Evolutionary conservation across 495 filamentous ascomycete genomes (phyloP), one percentile per base, ranked within the genome.

Genomic region (Penicillium maclennaniae): DNA sequence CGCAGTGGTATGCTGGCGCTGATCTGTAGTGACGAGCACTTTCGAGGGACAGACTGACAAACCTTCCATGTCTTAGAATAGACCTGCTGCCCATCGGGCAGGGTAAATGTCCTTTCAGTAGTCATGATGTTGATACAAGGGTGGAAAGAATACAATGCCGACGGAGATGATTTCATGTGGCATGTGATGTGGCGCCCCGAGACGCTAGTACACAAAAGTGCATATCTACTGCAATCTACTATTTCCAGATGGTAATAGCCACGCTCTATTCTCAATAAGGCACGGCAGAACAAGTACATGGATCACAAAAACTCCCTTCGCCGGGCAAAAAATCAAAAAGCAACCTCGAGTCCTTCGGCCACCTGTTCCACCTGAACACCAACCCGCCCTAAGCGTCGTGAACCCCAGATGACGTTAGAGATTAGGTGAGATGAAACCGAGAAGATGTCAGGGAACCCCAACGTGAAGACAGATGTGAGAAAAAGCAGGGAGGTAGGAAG

Each of bases 51-150:
- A 36, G 27, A 52, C 17, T 26, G 17, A 76, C 78, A 57, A 65
- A 93, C 89, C 73, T 81, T 84, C 90, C 89, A 96, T 36, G 86
- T 88, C 67, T 95, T 95, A 45, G 87, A 88, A 74, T 88, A 92
- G 40, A 95, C 74, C 58, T 74, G 77, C 10, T 69, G 66, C 42
- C 80, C 83, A 51, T 84, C 86, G 8, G 63, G 61, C 6, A 72
- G 59, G 12, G 45, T 53, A 44, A 68, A 63, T n/a, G 59, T 63
- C 34, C 71, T 61, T 53, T 71, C 65, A 21, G 54, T 62, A 6
- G 51, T 59, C 51, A 63, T 61, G 43, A 39, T 45, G 34, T 34
- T 34, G 31, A 14, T 10, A 34, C 31, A 34, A 34, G 31, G 31
- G 31, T 14, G 15, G 31, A 14, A 34, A 14, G 31, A 34, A 34